phyloP scores from a whole-genome alignment of 805 yeast species.

The Ogataea methanolica region DNA sequence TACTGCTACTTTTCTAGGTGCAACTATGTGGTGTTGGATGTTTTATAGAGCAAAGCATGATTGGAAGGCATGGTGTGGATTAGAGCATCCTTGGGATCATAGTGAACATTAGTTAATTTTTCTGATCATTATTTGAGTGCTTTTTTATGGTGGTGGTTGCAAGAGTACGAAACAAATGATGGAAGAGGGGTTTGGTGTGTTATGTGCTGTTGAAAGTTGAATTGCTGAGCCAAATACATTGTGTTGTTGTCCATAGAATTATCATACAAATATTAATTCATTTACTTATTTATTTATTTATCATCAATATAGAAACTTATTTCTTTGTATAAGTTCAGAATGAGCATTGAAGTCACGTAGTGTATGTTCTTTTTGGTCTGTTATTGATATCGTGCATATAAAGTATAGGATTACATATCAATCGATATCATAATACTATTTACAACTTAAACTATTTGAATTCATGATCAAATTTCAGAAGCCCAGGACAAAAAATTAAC shows the following conservation, averaged over 20 bases:
- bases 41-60: constrained; percentile 76
- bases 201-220: background rate
- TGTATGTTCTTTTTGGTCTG: too few species aligned
- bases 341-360: too few species aligned
- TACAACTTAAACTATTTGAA: too few species aligned
- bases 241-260: too few species aligned
- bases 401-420: too few species aligned
- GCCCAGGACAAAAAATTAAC: background rate
- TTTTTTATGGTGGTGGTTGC: background rate
- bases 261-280: background rate
- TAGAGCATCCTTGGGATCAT: constrained; percentile 42
- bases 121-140: background rate
- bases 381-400: too few species aligned
- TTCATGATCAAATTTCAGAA: background rate
- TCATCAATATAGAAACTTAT: background rate
- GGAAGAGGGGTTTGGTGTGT: background rate
- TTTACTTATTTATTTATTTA: background rate
- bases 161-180: background rate
- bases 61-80: constrained; percentile 54
- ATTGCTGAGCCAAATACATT: background rate
- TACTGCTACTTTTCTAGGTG: constrained; percentile 68
- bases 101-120: constrained; percentile 12
- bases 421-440: too few species aligned
- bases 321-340: background rate
- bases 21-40: constrained; percentile 87